A percentile compares a stretch with the other conserved stretches of the same genome.
Conservation (phyloP, 2,329 filamentous ascomycete species). For the Nectriaceae sp. region DNA sequence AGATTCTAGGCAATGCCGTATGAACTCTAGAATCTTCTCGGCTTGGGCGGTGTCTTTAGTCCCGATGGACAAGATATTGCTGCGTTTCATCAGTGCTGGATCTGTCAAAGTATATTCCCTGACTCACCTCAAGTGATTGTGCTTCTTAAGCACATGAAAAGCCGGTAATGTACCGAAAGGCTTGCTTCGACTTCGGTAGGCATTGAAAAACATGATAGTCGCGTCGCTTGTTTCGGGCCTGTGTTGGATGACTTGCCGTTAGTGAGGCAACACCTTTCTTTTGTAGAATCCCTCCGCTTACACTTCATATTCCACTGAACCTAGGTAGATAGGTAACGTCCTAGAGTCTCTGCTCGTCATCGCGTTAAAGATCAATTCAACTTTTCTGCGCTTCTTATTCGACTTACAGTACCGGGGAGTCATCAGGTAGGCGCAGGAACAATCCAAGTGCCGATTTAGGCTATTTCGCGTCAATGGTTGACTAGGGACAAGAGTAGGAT, state of each 20-base stretch:
- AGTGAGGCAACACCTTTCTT: background rate
- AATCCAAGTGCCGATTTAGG: slow-evolving; percentile 12
- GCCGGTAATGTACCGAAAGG: slow-evolving; percentile 9
- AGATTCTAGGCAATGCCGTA: background rate
- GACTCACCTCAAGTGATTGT: slow-evolving; percentile 16
- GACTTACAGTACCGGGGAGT: slow-evolving; percentile 12
- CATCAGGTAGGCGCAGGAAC: slow-evolving; percentile 10
- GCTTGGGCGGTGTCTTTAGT: slow-evolving; percentile 10
- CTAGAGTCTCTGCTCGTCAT: slow-evolving; percentile 5
- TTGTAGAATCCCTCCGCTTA: slow-evolving; percentile 2
- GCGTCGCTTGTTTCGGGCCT: slow-evolving; percentile 13
- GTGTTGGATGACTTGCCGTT: background rate
- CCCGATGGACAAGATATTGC: slow-evolving; percentile 17
- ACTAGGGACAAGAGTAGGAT: background rate
- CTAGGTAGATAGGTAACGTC: slow-evolving; percentile 13
- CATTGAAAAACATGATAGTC: slow-evolving; percentile 13
- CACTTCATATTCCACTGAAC: slow-evolving; percentile 15
- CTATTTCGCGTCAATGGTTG: background rate
- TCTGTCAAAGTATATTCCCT: background rate
- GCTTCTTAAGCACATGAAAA: slow-evolving; percentile 16
- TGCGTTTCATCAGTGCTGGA: background rate
- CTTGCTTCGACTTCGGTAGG: slow-evolving; percentile 10
- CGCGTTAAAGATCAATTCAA: background rate
- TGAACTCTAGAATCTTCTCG: slow-evolving; percentile 11
- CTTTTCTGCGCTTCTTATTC: background rate